These are phyloP conservation scores for Ceratobasidium papillatum DNA, from an alignment of 1,284 basidiomycete genomes.

Conservation along the genomic window DNA sequence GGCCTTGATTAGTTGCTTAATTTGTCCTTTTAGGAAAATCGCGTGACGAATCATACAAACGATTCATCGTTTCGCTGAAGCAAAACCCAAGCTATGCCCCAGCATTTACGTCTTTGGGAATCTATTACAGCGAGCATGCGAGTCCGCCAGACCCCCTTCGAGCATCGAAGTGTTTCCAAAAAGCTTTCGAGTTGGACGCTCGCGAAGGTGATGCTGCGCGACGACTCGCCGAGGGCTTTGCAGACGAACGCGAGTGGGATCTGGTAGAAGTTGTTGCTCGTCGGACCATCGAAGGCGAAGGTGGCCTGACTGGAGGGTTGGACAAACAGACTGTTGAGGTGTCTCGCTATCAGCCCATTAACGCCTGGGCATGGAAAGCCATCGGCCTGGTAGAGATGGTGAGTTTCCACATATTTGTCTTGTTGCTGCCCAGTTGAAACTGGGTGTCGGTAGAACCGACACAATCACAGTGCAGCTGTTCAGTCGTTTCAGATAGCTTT, in stretches of 20 bases:
- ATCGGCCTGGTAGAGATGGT: constrained; percentile 93
- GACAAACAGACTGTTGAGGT: constrained; percentile 57
- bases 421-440: constrained; percentile 11
- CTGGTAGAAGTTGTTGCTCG: constrained; percentile 92
- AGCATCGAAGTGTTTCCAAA: constrained; percentile 96
- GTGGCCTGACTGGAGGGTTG: constrained; percentile 70
- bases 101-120: constrained; percentile 91
- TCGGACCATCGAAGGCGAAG: constrained; percentile 92
- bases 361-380: constrained; percentile 99
- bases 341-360: constrained; percentile 72
- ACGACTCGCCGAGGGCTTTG: constrained; percentile 87
- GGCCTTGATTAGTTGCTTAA: constrained; percentile 41
- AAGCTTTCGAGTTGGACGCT: constrained; percentile 96
- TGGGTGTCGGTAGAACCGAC: constrained; percentile 65
- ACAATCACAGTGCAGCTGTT: constrained; percentile 81
- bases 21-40: constrained; percentile 12
- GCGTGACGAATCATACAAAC: constrained; percentile 74
- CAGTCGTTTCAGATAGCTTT: constrained; percentile 89
- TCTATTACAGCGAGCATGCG: constrained; percentile 82
- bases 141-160: constrained; percentile 82
- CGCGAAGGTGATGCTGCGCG: constrained; percentile 87
- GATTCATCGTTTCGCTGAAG: constrained; percentile 87
- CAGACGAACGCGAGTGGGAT: constrained; percentile 94
- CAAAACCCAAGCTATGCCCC: constrained; percentile 82
- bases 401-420: constrained; percentile 49